Evolutionary conservation across 208 protist genomes (phyloP).

Genomic region (Acanthamoeba lenticulata): DNA sequence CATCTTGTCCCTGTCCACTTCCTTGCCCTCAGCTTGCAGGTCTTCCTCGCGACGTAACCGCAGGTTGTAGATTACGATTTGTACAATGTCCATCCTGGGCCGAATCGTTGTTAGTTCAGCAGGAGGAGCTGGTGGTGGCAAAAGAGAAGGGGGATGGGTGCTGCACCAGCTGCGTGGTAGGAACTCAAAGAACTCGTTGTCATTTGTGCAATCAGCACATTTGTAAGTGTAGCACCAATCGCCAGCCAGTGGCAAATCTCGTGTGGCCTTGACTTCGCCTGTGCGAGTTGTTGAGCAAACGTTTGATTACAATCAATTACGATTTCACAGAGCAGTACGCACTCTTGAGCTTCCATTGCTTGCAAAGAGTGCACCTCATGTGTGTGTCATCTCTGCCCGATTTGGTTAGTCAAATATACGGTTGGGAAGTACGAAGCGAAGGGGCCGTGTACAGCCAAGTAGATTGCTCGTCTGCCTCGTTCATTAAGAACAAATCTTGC

Average conservation of each 20-base stretch:
- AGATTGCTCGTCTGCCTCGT: not conserved
- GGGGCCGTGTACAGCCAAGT: constrained; percentile 2
- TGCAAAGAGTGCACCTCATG: not conserved
- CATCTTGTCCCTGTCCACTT: not conserved
- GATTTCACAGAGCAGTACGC: not conserved
- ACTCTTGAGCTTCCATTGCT: constrained; percentile 56
- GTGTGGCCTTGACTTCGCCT: not conserved
- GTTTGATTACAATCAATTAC: too few relatives aligned
- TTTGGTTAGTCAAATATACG: not conserved
- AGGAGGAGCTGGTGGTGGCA: too few relatives aligned
- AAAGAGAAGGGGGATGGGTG: too few relatives aligned
- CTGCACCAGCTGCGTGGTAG: constrained; percentile 45
- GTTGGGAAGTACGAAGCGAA: not conserved
- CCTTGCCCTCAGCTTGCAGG: not conserved
- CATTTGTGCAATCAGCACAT: not conserved
- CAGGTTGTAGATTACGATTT: constrained; percentile 77
- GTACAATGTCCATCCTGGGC: constrained; percentile 75
- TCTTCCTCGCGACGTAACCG: not conserved
- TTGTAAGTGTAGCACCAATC: constrained; percentile 56
- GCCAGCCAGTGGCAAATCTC: constrained; percentile 27
- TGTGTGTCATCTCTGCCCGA: constrained; percentile 30
- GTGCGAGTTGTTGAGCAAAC: not conserved
- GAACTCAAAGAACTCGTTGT: constrained; percentile 4
- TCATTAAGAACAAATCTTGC: not conserved
- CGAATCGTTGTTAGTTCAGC: not conserved